Evolutionary conservation across 2,329 filamentous ascomycete genomes (phyloP), one percentile per base, ranked within the genome.

Genomic region (Aspergillus sp.): DNA sequence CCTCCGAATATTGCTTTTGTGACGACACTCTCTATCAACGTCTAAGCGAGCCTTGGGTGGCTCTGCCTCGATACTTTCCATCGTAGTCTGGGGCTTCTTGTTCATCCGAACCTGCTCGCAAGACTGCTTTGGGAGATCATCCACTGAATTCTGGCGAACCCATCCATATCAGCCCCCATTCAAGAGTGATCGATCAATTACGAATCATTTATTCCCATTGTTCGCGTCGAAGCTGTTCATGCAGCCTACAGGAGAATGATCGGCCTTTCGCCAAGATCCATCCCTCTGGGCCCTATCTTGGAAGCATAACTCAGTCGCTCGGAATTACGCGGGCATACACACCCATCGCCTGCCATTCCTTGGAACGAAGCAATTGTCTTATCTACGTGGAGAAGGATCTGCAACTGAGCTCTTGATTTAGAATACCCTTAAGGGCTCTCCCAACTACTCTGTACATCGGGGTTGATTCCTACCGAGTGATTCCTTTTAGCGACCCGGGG

Each of bases 141-240:
- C 17, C 21, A 33, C 40, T 47, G 24, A 56, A 52, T 46, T 31
- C 39, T 14, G 35, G 40, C 4, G 19, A 45, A 9, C 40, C 40
- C 6, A 46, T 52, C 45, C 41, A 15, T 12, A 15, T 17, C 11
- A 12, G 23, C 6, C 11, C 23, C 37, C 23, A n/a, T 8, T 15
- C 40, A 19, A 37, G 48, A 46, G 23, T 27, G 31, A 41, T 17
- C 8, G 21, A 46, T 47, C 41, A 19, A 48, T 23, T 46, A 7
- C 35, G 15, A 12, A 41, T 39, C 24, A 21, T 49, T 44, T 44
- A 49, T 33, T 40, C n/a, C 31, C 6, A 17, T 43, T 37, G 35
- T 37, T 45, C 37, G 39, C 33, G 8, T 57, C 37, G 37, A 17
- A n/a, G 23, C 24, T 37, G 57, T 59, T 57, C 54, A 54, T 62